Evolutionary conservation across 768 basidiomycete genomes (phyloP), one percentile per base, ranked within the genome.

Genomic region (Myochromella boudieri): DNA sequence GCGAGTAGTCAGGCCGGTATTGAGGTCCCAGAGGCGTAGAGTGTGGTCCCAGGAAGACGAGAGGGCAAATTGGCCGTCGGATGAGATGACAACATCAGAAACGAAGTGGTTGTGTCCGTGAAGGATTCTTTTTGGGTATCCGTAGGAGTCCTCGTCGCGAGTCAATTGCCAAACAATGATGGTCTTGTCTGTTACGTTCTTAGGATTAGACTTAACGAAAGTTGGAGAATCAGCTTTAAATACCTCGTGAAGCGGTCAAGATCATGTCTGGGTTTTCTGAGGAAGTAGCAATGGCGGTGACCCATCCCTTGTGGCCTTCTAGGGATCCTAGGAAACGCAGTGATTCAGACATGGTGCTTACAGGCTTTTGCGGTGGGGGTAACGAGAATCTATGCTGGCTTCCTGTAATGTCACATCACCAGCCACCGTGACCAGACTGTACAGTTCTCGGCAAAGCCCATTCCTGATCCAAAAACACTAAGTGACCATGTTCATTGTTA

Each of bases 1-100:
- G 64, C 93, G 90, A 56, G 97, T 98, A 52, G 97, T 99, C 56
- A 78, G 70, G 49, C 97, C 97, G 39, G 89, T 97, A 84, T 97
- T 97, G 52, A 99, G 82, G 72, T 99, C 97, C 97, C 97, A 99
- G 51, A 99, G 86, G 64, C 97, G 91, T 61, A 99, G 89, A 29
- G 97, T 98, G 78, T 98, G 95, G 76, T 99, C 97, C 97, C 97
- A 98, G 33, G 95, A 98, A 29, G 97, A 90, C 54, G 97, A 98
- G 52, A 99, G 87, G 37, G 97, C 95, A 70, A 97, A 98, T 75
- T 98, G 95, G 63, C 97, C 97, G 68, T 99, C 97, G 51, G 95
- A 97, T 50, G 95, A 97, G 69, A 97, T 95, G 61, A 97, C 95
- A 60, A 98, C 91, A 66, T 97, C 95, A 31, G 94, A 97, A 49